Evolutionary conservation across 768 basidiomycete genomes (phyloP), one percentile per base, ranked within the genome.

Genomic region (Mycena polygramma): DNA sequence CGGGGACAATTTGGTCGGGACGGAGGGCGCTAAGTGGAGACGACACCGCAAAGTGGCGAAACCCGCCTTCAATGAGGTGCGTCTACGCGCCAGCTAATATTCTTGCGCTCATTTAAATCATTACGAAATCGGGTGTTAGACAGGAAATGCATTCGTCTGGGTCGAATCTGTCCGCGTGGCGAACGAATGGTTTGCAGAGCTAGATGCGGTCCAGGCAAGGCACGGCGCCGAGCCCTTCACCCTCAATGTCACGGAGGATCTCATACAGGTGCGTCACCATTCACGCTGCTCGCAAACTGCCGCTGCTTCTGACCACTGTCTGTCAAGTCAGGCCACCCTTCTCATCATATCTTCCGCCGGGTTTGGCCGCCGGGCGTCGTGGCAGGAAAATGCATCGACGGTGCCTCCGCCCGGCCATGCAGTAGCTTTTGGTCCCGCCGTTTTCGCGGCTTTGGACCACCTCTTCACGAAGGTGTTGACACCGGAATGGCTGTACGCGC

Each of bases 1-100:
- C 17, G 69, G 69, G 11, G 13, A 36, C 5, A 88, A 85, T 70
- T 61, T 89, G 7, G 73, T 89, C 26, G 81, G 82, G 6, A 73
- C 76, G 0, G 87, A 86, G 59, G 85, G 82, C 9, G 64, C 80
- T 0, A 81, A 84, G 15, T 88, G 87, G 87, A 84, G 84, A 55
- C 79, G 84, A 3, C 86, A 87, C 72, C 80, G 85, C 57, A 77
- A 72, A 7, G 79, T 86, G 2, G 79, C 86, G 30, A 86, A 84
- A 60, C 82, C 85, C 13, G 87, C 87, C 0, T 88, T 88, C 76
- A 86, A 82, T 55, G 87, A 88, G 77, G 87, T 80, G 63, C 61
- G 78, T 19, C 9, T 6, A 10, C 14, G 60, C 35, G n/a, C 30
- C 30, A 30, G 30, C 30, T 30, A 6, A 30, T 30, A 30, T 30